These are phyloP conservation scores for Schizonepeta tenuifolia DNA, from an alignment of 257 asterid species.

Conservation along the genomic window DNA sequence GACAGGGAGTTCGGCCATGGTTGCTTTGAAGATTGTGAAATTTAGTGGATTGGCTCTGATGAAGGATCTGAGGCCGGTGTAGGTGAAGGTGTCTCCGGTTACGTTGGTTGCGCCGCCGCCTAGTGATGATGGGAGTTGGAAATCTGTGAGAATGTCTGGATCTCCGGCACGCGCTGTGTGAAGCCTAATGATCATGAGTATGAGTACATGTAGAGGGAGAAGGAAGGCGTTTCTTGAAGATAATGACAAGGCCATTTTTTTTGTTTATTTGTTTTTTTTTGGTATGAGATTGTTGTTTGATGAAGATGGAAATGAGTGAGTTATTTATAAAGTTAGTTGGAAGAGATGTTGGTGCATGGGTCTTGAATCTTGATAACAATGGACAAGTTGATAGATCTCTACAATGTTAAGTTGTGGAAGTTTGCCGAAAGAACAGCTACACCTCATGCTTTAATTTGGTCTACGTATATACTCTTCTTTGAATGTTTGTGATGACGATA, in stretches of 20 bases:
- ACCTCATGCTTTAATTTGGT: too few species aligned
- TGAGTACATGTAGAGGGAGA: neutral
- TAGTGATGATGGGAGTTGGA: constrained; percentile 34
- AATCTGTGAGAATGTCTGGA: constrained; percentile 50
- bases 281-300: neutral
- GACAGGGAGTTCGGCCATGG: constrained; percentile 42
- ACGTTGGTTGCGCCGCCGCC: neutral
- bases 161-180: constrained; percentile 34
- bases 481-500: constrained; percentile 2
- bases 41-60: constrained; percentile 24
- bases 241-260: constrained; percentile 15
- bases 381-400: neutral
- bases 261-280: neutral
- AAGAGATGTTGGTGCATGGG: neutral
- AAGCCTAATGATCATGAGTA: neutral
- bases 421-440: neutral
- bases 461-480: neutral
- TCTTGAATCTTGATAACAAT: too few species aligned
- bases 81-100: constrained; percentile 36
- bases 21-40: constrained; percentile 40
- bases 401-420: constrained; percentile 27
- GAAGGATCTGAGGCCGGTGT: constrained; percentile 44
- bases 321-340: constrained; percentile 26
- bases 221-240: neutral
- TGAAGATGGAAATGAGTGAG: neutral